phyloP scores from a whole-genome alignment of 2,329 filamentous ascomycete species.

The Bisporella sp. region DNA sequence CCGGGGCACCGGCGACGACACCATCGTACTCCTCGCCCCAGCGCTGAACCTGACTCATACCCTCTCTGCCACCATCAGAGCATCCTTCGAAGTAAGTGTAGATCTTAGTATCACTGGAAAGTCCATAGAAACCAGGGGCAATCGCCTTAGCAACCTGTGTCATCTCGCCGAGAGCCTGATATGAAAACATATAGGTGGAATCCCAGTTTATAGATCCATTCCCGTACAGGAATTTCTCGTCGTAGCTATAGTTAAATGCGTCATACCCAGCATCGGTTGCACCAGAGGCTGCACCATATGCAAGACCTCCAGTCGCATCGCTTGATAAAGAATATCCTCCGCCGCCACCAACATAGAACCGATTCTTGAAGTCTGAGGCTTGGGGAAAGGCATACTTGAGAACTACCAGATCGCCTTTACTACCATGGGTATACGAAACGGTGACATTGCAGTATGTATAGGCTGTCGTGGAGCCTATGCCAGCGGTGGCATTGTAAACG shows the following conservation, averaged over 20 bases:
- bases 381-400: slow-evolving; percentile 30
- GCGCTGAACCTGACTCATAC: slow-evolving; percentile 37
- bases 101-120: slow-evolving; percentile 11
- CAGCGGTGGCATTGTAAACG: slow-evolving; percentile 30
- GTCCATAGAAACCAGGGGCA: slow-evolving; percentile 34
- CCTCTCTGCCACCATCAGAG: slow-evolving; percentile 42
- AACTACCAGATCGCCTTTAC: slow-evolving; percentile 23
- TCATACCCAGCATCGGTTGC: slow-evolving; percentile 38
- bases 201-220: slow-evolving; percentile 39
- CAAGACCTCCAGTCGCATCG: slow-evolving; percentile 33
- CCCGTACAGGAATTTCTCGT: slow-evolving; percentile 33
- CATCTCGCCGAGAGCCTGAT: slow-evolving; percentile 31
- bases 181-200: slow-evolving; percentile 31
- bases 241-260: slow-evolving; percentile 32
- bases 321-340: slow-evolving; percentile 35
- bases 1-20: slow-evolving; percentile 38
- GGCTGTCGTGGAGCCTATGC: slow-evolving; percentile 20
- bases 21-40: slow-evolving; percentile 37
- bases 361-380: slow-evolving; percentile 34
- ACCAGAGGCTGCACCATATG: slow-evolving; percentile 35
- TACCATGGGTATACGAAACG: slow-evolving; percentile 22
- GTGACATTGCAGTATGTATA: slow-evolving; percentile 27
- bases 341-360: slow-evolving; percentile 38
- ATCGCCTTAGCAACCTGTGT: slow-evolving; percentile 36
- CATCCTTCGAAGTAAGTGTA: slow-evolving; percentile 31